phyloP scores from a whole-genome alignment of 2,329 filamentous ascomycete genomes.

The Trichophaea hybrida region DNA sequence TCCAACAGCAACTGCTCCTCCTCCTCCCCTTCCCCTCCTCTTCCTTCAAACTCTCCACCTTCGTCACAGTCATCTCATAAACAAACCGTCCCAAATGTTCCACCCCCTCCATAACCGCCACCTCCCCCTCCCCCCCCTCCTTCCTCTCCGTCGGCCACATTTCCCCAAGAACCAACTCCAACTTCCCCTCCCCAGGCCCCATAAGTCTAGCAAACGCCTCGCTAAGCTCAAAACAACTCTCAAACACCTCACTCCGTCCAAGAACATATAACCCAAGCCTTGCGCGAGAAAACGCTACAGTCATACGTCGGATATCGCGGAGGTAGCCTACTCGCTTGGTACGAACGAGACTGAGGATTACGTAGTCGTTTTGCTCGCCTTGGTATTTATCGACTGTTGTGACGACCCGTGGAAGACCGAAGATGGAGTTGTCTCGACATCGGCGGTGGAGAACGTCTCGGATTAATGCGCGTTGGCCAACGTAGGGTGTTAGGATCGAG shows the following conservation, averaged over 20 bases:
- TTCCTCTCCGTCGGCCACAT: constrained; percentile 54
- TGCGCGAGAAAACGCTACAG: constrained; percentile 84
- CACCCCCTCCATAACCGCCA: constrained; percentile 66
- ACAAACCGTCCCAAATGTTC: constrained; percentile 95
- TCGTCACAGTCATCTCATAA: constrained; percentile 79
- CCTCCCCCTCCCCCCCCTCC: constrained; percentile 35
- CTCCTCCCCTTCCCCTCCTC: not conserved
- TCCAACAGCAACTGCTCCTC: too few relatives aligned
- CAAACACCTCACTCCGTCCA: constrained; percentile 75
- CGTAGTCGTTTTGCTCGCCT: constrained; percentile 96
- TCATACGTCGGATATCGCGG: constrained; percentile 81
- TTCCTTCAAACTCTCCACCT: constrained; percentile 35
- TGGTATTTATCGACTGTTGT: constrained; percentile 98
- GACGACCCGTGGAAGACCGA: constrained; percentile 69
- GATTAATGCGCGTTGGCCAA: constrained; percentile 78
- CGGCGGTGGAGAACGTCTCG: constrained; percentile 72
- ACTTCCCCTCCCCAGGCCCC: constrained; percentile 50
- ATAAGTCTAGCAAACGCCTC: constrained; percentile 72
- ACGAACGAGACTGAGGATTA: constrained; percentile 83
- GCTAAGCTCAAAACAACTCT: constrained; percentile 72
- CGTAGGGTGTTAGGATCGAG: constrained; percentile 82
- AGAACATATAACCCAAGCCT: constrained; percentile 84
- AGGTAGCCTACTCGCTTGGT: constrained; percentile 84
- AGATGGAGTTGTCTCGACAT: constrained; percentile 68
- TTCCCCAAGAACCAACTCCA: constrained; percentile 70